phyloP scores from a whole-genome alignment of 2,329 filamentous ascomycete species.

The Boeremia lycopersici region DNA sequence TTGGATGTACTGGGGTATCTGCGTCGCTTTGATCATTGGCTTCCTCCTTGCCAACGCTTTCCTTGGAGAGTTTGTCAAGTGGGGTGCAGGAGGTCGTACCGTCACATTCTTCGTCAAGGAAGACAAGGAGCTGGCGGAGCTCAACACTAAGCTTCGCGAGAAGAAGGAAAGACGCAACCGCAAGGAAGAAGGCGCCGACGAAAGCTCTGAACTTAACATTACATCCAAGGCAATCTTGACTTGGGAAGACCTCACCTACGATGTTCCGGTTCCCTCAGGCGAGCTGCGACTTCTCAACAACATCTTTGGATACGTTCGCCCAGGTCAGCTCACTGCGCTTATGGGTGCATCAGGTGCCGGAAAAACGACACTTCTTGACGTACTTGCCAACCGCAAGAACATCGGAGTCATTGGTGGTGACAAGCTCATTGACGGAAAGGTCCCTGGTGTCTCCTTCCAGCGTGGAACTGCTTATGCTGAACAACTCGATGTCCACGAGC shows the following conservation, averaged over 20 bases:
- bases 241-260: slow-evolving; percentile 63
- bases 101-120: slow-evolving; percentile 78
- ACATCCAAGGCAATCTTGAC: slow-evolving; percentile 62
- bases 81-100: slow-evolving; percentile 79
- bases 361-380: slow-evolving; percentile 84
- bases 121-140: slow-evolving; percentile 67
- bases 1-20: slow-evolving; percentile 71
- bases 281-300: slow-evolving; percentile 61
- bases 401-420: slow-evolving; percentile 69
- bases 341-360: slow-evolving; percentile 67
- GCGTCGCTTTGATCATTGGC: slow-evolving; percentile 73
- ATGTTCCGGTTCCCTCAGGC: slow-evolving; percentile 73
- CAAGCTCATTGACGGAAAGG: slow-evolving; percentile 65
- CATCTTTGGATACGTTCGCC: slow-evolving; percentile 62
- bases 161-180: slow-evolving; percentile 63
- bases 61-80: slow-evolving; percentile 78
- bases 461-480: slow-evolving; percentile 69
- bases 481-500: slow-evolving; percentile 69
- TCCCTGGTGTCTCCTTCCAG: slow-evolving; percentile 65
- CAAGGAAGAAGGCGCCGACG: slow-evolving; percentile 50
- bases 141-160: slow-evolving; percentile 67
- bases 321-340: slow-evolving; percentile 59
- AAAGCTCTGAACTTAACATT: slow-evolving; percentile 57
- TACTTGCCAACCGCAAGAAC: slow-evolving; percentile 69
- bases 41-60: slow-evolving; percentile 76